Base-by-base conservation (phyloP, 2,329 filamentous ascomycete genomes). In the Shiraia sp. region DNA sequence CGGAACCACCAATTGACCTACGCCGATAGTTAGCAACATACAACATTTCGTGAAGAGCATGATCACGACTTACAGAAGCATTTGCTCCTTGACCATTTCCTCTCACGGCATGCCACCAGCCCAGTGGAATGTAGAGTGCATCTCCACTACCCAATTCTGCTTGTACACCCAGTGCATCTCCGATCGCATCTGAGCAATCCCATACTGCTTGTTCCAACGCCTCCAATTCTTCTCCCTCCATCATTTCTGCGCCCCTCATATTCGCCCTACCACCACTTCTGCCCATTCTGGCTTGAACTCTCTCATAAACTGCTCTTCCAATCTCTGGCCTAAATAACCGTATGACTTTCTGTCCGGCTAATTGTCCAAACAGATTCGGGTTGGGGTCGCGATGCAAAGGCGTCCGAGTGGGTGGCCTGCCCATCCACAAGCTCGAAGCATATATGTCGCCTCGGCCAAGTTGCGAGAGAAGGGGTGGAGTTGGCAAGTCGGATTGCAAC, bases 381-480 rank as follows among this genome's bases (percentile, higher is more conserved):
- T 97, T 97, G 0, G 93, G 93, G 60, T 99, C 93, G 40, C 87
- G 82, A 69, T 99, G 93, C 3, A 96, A 75, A 3, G 93, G 90
- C 1, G 93, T 96, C 56, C 90, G 90, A 0, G 91, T 96, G 0
- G 90, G 90, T 27, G 90, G 83, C 10, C 86, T 75, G 1, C 93
- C 93, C 10, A 97, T 78, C 92, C 92, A 99, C 30, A 97, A 75
- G 55, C 88, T 95, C 0, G 87, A 85, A 56, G 79, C 81, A 65
- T 97, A 96, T n/a, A 96, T 71, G 65, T 96, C 91, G 2, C 89
- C 90, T 53, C 80, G 86, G 0, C 88, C 88, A 1, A 81, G 78
- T 6, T 73, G 63, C 3, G 61, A 66, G 3, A 95, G 82, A 3
- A 91, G 59, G 0, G 75, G 64, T 0, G 90, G 91, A 0, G 79